Evolutionary conservation across 495 filamentous ascomycete genomes (phyloP).

Genomic region (Aspergillus heteromorphus): DNA sequence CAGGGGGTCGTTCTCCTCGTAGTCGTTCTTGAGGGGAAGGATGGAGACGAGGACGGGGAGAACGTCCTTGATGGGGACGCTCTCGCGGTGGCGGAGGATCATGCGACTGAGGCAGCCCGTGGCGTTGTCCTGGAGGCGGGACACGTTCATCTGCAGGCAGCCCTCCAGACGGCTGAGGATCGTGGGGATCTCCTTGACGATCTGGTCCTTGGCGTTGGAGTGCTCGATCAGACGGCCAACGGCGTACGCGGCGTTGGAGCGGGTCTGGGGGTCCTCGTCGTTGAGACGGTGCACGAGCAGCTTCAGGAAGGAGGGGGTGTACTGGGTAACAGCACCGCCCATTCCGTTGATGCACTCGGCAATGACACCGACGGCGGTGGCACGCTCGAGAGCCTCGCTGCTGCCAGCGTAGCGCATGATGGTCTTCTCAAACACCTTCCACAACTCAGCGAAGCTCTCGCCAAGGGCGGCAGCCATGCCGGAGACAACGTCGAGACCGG

Average conservation of each 20-base stretch:
- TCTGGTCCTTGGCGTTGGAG: conserved; percentile 63
- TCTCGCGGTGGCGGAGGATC: conserved; percentile 76
- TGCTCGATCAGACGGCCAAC: conserved; percentile 76
- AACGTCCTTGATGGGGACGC: conserved; percentile 72
- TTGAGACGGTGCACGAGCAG: conserved; percentile 79
- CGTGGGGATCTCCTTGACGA: conserved; percentile 65
- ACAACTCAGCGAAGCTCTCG: conserved; percentile 72
- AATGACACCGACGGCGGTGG: conserved; percentile 81
- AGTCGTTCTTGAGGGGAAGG: conserved; percentile 89
- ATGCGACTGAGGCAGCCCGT: conserved; percentile 89
- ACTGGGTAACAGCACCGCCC: conserved; percentile 69
- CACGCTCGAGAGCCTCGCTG: conserved; percentile 77
- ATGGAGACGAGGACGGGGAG: conserved; percentile 73
- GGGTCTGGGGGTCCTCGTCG: conserved; percentile 87
- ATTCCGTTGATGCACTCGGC: conserved; percentile 89
- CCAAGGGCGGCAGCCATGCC: conserved; percentile 80
- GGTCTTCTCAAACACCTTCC: conserved; percentile 89
- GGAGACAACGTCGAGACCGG: conserved; percentile 81
- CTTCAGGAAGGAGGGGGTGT: conserved; percentile 69
- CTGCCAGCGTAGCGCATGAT: conserved; percentile 82
- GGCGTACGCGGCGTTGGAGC: conserved; percentile 91
- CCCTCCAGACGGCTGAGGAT: conserved; percentile 83
- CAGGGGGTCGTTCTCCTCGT: conserved; percentile 90
- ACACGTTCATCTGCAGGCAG: conserved; percentile 66
- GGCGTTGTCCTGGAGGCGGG: conserved; percentile 84